These are phyloP conservation scores for Geotrichum restrictum DNA, from an alignment of 1,139 yeast genomes.

Conservation along the genomic window DNA sequence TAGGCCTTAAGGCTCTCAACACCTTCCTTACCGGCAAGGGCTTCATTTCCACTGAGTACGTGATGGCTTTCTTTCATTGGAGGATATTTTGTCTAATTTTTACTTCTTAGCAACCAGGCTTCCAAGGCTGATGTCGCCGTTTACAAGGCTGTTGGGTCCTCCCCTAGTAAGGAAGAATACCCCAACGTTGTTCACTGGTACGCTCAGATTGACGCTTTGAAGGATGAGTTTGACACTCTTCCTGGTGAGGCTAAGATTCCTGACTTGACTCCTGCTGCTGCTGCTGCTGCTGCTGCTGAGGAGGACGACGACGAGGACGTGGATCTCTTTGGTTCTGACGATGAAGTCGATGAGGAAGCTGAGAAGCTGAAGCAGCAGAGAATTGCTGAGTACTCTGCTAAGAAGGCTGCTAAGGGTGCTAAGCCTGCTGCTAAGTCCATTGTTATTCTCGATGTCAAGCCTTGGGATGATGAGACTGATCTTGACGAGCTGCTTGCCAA, in stretches of 20 bases:
- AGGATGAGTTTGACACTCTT: conserved; percentile 64
- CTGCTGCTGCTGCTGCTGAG: conserved; percentile 75
- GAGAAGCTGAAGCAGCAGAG: conserved; percentile 96
- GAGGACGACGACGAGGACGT: conserved; percentile 79
- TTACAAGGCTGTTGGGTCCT: conserved; percentile 90
- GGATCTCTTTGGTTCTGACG: conserved; percentile 91
- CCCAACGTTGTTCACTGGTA: conserved; percentile 98
- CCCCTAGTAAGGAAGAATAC: conserved; percentile 54
- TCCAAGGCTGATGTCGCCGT: conserved; percentile 94
- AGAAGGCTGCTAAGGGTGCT: conserved; percentile 95
- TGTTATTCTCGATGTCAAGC: conserved; percentile 95
- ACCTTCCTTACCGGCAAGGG: conserved; percentile 84
- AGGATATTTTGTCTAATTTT: neutral
- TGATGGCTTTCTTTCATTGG: too few species aligned
- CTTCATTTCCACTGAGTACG: conserved; percentile 92
- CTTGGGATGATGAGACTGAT: conserved; percentile 99
- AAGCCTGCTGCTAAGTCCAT: conserved; percentile 98
- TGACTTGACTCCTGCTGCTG: conserved; percentile 63
- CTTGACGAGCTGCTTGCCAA: conserved; percentile 51
- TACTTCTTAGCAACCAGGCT: conserved; percentile 37
- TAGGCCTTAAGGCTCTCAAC: conserved; percentile 78
- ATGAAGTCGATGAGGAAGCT: conserved; percentile 89
- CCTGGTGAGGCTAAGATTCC: conserved; percentile 39
- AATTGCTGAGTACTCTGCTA: conserved; percentile 94
- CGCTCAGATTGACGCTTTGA: conserved; percentile 92